A percentile compares a stretch with the other conserved stretches of the same genome.
Conservation (phyloP, 495 filamentous ascomycete genomes). For the Daldinia childiae region DNA sequence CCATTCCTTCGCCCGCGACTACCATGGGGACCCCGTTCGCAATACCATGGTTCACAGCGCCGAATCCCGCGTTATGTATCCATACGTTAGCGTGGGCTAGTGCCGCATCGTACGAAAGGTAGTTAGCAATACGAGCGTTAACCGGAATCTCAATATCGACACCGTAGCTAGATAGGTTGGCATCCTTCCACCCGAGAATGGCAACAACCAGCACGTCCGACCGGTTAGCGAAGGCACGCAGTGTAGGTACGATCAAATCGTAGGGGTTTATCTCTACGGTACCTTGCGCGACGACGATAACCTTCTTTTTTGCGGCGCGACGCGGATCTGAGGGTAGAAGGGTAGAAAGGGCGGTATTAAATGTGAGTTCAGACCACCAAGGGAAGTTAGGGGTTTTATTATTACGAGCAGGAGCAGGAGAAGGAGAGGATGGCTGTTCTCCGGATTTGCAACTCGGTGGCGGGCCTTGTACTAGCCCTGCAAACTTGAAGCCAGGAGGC, state of each 20-base stretch:
- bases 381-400: constrained; percentile 18
- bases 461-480: constrained; percentile 44
- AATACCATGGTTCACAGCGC: constrained; percentile 52
- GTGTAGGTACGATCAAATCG: constrained; percentile 50
- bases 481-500: constrained; percentile 45
- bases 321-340: not conserved
- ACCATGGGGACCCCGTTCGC: constrained; percentile 54
- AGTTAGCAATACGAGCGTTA: constrained; percentile 49
- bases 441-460: constrained; percentile 11
- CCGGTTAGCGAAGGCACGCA: constrained; percentile 42
- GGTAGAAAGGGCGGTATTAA: constrained; percentile 9
- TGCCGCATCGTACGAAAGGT: constrained; percentile 49
- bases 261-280: constrained; percentile 45
- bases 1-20: constrained; percentile 49
- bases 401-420: not conserved
- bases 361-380: constrained; percentile 40
- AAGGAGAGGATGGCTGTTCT: not conserved
- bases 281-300: constrained; percentile 53
- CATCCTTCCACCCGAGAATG: constrained; percentile 46
- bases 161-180: constrained; percentile 25
- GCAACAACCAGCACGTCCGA: constrained; percentile 46
- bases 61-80: constrained; percentile 53
- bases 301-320: constrained; percentile 34
- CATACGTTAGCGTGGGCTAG: constrained; percentile 51
- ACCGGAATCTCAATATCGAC: constrained; percentile 22